Conservation (phyloP, 371 early-diverging fungal genomes). For the Zychaea mexicana region DNA sequence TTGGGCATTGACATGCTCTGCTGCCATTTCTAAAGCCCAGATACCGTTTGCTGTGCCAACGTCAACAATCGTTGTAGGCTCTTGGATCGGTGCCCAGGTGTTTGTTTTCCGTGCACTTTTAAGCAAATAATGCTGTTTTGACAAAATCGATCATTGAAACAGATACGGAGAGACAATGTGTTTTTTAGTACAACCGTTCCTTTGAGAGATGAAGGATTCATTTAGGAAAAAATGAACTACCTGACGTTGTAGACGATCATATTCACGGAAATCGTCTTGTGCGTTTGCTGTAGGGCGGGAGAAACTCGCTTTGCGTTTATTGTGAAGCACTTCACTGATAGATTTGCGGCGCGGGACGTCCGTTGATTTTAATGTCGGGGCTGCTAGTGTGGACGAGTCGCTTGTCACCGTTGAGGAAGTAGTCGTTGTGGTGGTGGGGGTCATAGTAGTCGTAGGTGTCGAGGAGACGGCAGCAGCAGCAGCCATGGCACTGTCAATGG, state of each 20-base stretch:
- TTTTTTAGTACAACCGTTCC: too few species aligned
- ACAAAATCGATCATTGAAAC: background rate
- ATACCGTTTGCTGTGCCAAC: conserved; percentile 57
- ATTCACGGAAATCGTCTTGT: conserved; percentile 34
- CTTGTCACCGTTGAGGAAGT: background rate
- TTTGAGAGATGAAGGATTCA: background rate
- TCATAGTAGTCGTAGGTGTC: background rate
- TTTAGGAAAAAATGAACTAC: conserved; percentile 2
- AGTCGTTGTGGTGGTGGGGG: background rate
- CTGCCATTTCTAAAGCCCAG: conserved; percentile 44
- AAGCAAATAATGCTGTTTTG: conserved; percentile 43
- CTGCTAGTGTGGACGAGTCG: background rate
- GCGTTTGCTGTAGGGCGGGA: conserved; percentile 20
- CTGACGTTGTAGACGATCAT: conserved; percentile 22
- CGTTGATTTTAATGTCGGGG: background rate
- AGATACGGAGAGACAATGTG: too few species aligned
- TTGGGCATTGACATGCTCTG: conserved; percentile 39
- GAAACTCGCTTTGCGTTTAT: conserved; percentile 32
- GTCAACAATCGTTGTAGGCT: conserved; percentile 43
- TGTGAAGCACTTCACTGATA: conserved; percentile 46
- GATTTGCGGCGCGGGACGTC: conserved; percentile 37
- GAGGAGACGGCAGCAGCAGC: background rate
- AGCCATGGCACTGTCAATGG: conserved; percentile 10
- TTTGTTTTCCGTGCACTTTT: conserved; percentile 51
- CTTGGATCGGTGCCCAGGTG: conserved; percentile 22